Base-by-base conservation (phyloP, 805 yeast species). In the Metahyphopichia silvanorum region DNA sequence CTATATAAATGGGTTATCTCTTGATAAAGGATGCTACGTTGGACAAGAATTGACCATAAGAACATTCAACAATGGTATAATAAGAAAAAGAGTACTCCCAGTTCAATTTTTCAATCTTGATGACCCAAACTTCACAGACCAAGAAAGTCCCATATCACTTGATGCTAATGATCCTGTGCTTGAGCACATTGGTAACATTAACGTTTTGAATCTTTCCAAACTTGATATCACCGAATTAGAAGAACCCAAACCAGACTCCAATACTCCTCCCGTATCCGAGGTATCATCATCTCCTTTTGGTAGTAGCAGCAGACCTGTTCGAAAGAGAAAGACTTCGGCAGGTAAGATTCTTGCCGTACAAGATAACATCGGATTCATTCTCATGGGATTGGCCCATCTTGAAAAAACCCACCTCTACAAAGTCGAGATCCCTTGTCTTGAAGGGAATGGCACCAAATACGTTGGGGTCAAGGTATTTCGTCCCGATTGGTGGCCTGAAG, bases 11-110 rank as follows among this genome's bases (percentile, higher is more conserved):
- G 95, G 91, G 0, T 69, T 93, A 10, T 86, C 91, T 33, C 76
- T 82, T 32, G 82, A 87, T 42, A 93, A 93, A 56, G 99, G 99
- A 2, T 93, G 99, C 54, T 93, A 93, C 48, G 81, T 87, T 11
- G 99, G 99, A 1, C 98, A 93, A 58, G 99, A 93, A 54, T 66
- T 93, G 32, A 89, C 97, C 0, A 87, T 89, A 12, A 73, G 98
- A 47, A 82, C 97, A 0, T 81, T 73, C 49, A 86, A 85, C 39
- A 79, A 82, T 20, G 96, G 96, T 3, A 74, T 80, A 2, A 75
- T 89, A n/a, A 69, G 95, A 19, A 88, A 89, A 48, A 66, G 98
- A 34, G 64, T 87, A 2, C 76, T 86, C 29, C 97, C 98, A 0
- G 77, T 60, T 4, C 60, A 55, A 33, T 63, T 66, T 28, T 61